Evolutionary conservation across 176 grass and related monocot genomes (phyloP).

Genomic region (Olyra latifolia): DNA sequence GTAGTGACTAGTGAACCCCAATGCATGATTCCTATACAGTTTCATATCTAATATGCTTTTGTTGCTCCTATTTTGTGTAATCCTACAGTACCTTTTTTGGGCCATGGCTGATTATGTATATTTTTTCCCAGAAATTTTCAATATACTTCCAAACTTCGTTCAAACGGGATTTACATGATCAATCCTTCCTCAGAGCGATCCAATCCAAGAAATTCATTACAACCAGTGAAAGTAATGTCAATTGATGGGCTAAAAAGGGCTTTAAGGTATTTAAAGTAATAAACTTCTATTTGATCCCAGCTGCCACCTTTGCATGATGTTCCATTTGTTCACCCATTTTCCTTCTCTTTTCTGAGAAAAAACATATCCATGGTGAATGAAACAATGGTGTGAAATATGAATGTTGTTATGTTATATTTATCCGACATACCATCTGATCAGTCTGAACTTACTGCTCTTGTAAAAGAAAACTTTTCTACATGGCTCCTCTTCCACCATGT

Average conservation of each 20-base stretch:
- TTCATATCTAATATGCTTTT: not conserved
- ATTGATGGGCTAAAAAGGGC: conserved; percentile 78
- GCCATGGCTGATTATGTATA: conserved; percentile 1
- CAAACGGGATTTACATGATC: conserved; percentile 84
- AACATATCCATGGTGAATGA: not conserved
- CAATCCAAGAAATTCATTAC: conserved; percentile 53
- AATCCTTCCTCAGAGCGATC: conserved; percentile 53
- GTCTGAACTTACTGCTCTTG: not conserved
- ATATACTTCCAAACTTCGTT: conserved; percentile 60
- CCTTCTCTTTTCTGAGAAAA: not conserved
- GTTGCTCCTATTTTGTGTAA: not conserved
- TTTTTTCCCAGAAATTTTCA: conserved; percentile 59
- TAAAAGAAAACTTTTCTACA: not conserved
- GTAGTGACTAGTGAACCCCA: conserved; percentile 41
- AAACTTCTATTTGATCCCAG: not conserved
- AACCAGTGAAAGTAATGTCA: conserved; percentile 74
- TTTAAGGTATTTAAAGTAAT: conserved; percentile 60
- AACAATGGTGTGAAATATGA: not conserved
- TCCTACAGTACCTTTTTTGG: not conserved
- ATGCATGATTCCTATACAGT: not conserved
- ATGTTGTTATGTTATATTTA: not conserved
- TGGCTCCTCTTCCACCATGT: not conserved
- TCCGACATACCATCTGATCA: not conserved
- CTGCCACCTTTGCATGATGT: not conserved
- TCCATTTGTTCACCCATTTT: not conserved